These are phyloP conservation scores for Fusarium pilosicola DNA, from an alignment of 2,329 filamentous ascomycete genomes.

Conservation along the genomic window DNA sequence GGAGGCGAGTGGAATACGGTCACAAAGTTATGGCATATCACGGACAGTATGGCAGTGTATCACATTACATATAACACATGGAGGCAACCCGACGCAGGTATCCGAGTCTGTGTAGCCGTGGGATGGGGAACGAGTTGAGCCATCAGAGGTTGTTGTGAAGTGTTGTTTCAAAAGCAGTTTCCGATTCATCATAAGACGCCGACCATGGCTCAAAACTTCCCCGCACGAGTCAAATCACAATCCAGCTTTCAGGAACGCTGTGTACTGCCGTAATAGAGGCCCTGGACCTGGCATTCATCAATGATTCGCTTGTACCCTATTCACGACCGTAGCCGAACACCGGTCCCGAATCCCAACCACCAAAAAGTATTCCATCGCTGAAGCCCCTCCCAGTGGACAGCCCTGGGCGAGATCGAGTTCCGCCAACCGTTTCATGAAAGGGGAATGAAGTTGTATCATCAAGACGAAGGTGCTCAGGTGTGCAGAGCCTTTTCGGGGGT, in stretches of 20 bases:
- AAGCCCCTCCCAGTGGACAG: slow-evolving; percentile 40
- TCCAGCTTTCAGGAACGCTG: slow-evolving; percentile 40
- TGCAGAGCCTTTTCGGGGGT: slow-evolving; percentile 43
- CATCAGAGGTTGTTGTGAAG: slow-evolving; percentile 28
- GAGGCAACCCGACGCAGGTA: slow-evolving; percentile 9
- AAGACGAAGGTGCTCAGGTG: slow-evolving; percentile 41
- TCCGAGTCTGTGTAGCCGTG: slow-evolving; percentile 1
- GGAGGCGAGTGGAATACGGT: background rate
- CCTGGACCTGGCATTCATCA: slow-evolving; percentile 45
- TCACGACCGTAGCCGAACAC: slow-evolving; percentile 34
- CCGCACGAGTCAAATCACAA: slow-evolving; percentile 46
- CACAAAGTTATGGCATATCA: background rate
- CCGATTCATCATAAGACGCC: slow-evolving; percentile 46
- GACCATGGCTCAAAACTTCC: slow-evolving; percentile 45
- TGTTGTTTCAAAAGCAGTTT: slow-evolving; percentile 44
- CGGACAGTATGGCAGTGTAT: background rate
- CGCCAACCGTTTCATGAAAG: slow-evolving; percentile 37
- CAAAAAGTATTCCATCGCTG: slow-evolving; percentile 40
- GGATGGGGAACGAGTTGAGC: slow-evolving; percentile 10
- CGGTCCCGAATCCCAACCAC: slow-evolving; percentile 40
- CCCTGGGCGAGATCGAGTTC: slow-evolving; percentile 40
- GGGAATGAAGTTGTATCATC: slow-evolving; percentile 34
- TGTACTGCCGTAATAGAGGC: slow-evolving; percentile 45
- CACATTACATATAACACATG: slow-evolving; percentile 13
- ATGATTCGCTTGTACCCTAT: slow-evolving; percentile 46